phyloP scores from a whole-genome alignment of 148 eudicot species.

The Spergularia bocconei region DNA sequence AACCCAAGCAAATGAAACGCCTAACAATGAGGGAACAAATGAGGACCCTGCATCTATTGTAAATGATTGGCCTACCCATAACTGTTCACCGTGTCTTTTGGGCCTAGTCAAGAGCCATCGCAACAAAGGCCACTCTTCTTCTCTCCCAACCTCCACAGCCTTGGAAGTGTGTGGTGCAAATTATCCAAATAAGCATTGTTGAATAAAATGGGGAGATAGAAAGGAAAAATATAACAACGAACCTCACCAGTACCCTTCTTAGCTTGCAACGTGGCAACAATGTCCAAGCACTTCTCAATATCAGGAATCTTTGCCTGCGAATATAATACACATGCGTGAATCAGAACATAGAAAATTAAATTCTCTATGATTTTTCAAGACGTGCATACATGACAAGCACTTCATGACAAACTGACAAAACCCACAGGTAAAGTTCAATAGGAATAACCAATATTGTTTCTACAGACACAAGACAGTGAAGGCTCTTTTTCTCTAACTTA shows the following conservation, averaged over 20 bases:
- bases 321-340: background rate
- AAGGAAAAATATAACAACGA: constrained; percentile 34
- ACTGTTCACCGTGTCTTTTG: no score
- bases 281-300: constrained; percentile 89
- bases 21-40: no score
- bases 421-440: background rate
- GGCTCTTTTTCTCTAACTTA: background rate
- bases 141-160: no score
- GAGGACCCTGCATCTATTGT: no score
- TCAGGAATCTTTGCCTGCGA: constrained; percentile 92
- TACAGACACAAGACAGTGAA: background rate
- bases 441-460: background rate
- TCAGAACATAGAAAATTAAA: background rate
- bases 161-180: no score
- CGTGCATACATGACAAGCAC: background rate
- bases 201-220: no score
- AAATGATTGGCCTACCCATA: no score
- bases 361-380: background rate
- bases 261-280: constrained; percentile 70
- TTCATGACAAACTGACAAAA: background rate
- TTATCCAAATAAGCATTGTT: no score
- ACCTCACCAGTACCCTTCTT: constrained; percentile 94
- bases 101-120: no score
- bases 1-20: no score
- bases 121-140: no score